Conservation (phyloP, 768 basidiomycete species). For the Tylopilus rubrobrunneus region DNA sequence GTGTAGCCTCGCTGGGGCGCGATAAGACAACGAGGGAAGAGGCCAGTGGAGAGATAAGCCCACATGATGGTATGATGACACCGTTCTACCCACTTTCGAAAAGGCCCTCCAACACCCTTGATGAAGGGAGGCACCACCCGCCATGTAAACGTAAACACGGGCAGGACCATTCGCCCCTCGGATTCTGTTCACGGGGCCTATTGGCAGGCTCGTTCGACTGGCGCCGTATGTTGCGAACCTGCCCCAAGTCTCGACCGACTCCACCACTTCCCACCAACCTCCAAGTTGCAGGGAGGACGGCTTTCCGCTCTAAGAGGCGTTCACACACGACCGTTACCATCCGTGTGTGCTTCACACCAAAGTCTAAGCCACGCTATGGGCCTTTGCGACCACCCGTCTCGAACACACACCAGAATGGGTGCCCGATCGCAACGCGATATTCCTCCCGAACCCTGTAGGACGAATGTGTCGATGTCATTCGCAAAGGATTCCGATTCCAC, state of each 20-base stretch:
- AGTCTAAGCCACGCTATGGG: constrained; percentile 3
- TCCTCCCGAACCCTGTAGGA: neutral
- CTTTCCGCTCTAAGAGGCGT: neutral
- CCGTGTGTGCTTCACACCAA: neutral
- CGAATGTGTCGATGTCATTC: too few relatives aligned
- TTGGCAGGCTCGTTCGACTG: too few relatives aligned
- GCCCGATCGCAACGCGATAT: neutral
- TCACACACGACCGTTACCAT: neutral
- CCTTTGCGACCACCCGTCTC: neutral
- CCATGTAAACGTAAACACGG: too few relatives aligned
- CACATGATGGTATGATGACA: neutral
- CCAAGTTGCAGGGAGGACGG: too few relatives aligned
- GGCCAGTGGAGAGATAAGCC: neutral
- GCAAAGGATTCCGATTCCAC: too few relatives aligned
- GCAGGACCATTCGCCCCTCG: too few relatives aligned
- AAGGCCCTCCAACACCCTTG: neutral
- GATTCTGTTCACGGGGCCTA: too few relatives aligned
- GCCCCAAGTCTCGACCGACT: too few relatives aligned
- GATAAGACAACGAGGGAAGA: constrained; percentile 1
- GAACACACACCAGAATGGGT: neutral
- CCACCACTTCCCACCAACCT: too few relatives aligned
- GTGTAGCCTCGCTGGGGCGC: too few relatives aligned
- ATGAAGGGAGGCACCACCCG: too few relatives aligned
- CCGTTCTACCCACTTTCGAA: neutral
- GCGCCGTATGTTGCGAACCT: too few relatives aligned